Percentiles rank a stretch among this genome's conserved stretches.
Conservation (phyloP, 2,329 filamentous ascomycete species). For the Xylariaceae sp. region DNA sequence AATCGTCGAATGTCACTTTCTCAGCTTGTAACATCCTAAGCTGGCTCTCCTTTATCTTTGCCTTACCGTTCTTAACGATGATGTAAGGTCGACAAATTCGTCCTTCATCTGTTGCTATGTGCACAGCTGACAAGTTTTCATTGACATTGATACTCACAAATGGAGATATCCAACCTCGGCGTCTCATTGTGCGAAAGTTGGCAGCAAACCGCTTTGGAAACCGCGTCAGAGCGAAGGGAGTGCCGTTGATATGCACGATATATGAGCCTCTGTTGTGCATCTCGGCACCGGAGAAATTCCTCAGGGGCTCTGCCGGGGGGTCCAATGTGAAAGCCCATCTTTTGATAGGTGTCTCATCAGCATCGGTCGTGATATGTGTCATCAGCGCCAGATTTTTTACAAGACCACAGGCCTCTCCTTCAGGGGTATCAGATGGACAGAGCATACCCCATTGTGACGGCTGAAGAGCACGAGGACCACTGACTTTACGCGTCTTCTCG, state of each 20-base stretch:
- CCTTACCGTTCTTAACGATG: constrained; percentile 85
- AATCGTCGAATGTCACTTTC: constrained; percentile 90
- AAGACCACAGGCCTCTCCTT: constrained; percentile 96
- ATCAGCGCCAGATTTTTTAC: constrained; percentile 98
- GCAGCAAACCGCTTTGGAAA: constrained; percentile 86
- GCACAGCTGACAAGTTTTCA: constrained; percentile 86
- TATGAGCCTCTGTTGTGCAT: constrained; percentile 86
- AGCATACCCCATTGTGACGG: constrained; percentile 99
- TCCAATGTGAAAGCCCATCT: constrained; percentile 87
- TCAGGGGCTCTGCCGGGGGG: constrained; percentile 79
- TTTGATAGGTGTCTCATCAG: constrained; percentile 88
- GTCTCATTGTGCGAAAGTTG: constrained; percentile 83
- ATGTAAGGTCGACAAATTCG: constrained; percentile 96
- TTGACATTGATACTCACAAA: constrained; percentile 98
- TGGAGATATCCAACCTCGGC: constrained; percentile 90
- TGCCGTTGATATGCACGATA: constrained; percentile 94
- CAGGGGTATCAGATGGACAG: constrained; percentile 94
- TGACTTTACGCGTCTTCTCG: constrained; percentile 97
- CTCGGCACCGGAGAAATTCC: constrained; percentile 75
- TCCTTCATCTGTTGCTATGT: constrained; percentile 96
- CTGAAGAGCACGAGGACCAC: constrained; percentile 91
- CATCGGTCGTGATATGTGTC: constrained; percentile 98
- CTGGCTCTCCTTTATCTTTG: constrained; percentile 79
- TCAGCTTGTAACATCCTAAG: constrained; percentile 82
- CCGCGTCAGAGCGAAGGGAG: constrained; percentile 84